phyloP scores from a whole-genome alignment of 1,139 yeast species.

The Casaregolazyma suthepensis region DNA sequence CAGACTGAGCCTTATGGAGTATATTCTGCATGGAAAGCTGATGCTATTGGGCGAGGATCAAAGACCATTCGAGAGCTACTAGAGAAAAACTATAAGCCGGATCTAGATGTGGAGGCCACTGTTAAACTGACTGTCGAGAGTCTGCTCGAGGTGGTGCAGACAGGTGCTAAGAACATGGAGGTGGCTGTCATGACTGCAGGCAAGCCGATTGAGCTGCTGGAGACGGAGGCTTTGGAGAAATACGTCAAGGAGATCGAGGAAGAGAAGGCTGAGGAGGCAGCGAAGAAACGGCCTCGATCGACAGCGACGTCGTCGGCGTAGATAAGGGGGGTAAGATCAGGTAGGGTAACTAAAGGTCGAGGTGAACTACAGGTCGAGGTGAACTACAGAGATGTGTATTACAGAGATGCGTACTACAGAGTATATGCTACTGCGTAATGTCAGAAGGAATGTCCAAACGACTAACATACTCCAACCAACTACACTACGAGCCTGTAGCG shows the following conservation, averaged over 20 bases:
- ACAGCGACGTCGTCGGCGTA: conserved; percentile 1
- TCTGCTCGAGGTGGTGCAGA: conserved; percentile 91
- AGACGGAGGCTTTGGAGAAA: conserved; percentile 66
- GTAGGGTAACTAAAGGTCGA: too few species aligned
- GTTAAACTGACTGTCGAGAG: conserved; percentile 79
- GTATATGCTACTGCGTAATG: too few species aligned
- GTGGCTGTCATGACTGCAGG: conserved; percentile 79
- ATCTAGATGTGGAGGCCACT: conserved; percentile 65
- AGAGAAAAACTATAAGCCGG: conserved; percentile 83
- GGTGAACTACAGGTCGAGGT: too few species aligned
- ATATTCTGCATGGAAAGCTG: conserved; percentile 98
- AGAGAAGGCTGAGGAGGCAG: conserved; percentile 87
- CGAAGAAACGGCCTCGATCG: conserved; percentile 47
- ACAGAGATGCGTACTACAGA: too few species aligned
- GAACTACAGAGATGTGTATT: too few species aligned
- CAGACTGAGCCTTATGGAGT: conserved; percentile 98
- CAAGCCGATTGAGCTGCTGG: conserved; percentile 36
- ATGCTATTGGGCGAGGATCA: conserved; percentile 91
- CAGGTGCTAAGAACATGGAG: conserved; percentile 95
- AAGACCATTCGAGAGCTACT: conserved; percentile 93
- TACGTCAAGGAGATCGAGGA: conserved; percentile 81
- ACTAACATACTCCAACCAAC: too few species aligned
- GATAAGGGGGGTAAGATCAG: too few species aligned
- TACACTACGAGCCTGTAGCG: too few species aligned
- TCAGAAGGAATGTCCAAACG: too few species aligned